Base-by-base conservation (phyloP, 352 stramenopile species). In the Pythium graminicola region DNA sequence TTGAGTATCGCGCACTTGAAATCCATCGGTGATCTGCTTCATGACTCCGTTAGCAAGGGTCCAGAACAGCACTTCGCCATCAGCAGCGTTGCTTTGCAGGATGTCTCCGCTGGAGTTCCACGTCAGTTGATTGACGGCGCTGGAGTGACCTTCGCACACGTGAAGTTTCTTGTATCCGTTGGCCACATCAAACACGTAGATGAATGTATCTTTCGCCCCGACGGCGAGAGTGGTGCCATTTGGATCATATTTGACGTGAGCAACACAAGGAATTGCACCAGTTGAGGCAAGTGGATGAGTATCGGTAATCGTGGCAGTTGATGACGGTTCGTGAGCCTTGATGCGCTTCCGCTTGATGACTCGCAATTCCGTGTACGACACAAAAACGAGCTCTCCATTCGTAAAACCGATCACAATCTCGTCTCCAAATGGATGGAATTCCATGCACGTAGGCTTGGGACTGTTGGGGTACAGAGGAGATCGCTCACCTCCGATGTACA, bases 21-120 rank as follows among this genome's bases (percentile, higher is more conserved):
- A 82, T 19, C 60, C 64, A 45, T 89, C 78, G 0, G 72, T 83
- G 50, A 89, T 74, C 46, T 86, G 75, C 50, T 85, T 86, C 17
- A 65, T 65, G 26, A 54, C 33, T 19, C 61, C 62, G 24, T 65
- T 70, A 0, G 57, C 57, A 14, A 78, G 26, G 11, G 70, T 57
- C 78, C 78, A 89, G 46, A 81, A 69, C 8, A 86, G 44, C 32
- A 86, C 65, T 28, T 89, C 78, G 6, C 78, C 72, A 46, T 89
- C 75, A 6, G 67, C 63, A 13, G 78, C 69, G 50, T 95, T 97
- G 47, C 69, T 90, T 41, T 86, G 73, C 2, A 98, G 39, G 24
- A 93, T 83, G 27, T 81, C 75, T 4, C 73, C 69, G 11, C 95
- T 83, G 8, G 32, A 64, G 36, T 72, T 95, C 70, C 93, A 97